Evolutionary conservation across 2,329 filamentous ascomycete genomes (phyloP), one percentile per base, ranked within the genome.

Genomic region (Phialemoniopsis sp.): DNA sequence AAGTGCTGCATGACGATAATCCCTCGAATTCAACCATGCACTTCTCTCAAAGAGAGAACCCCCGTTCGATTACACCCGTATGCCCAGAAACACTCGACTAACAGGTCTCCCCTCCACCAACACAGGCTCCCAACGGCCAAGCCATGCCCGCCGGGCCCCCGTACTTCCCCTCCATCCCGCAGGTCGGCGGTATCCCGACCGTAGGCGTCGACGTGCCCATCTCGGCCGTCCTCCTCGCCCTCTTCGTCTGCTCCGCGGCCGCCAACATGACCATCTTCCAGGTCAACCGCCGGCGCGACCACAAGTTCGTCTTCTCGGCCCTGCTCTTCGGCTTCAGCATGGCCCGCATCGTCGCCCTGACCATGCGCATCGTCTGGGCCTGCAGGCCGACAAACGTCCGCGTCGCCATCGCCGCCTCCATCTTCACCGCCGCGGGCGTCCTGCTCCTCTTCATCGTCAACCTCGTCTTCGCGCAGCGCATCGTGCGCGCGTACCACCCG

Each of bases 381-480:
- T 61, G 59, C 30, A 48, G 61, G 28, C 66, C 68, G 1, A 46
- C 33, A 39, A 58, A 66, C 50, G 43, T 62, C 37, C 50, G 56
- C 40, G 48, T 79, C 40, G 68, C 66, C 51, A 72, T 80, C 43
- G 79, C 82, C 8, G 78, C 85, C 4, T 70, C 71, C 47, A 76
- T 93, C 53, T 81, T 93, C 51, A 77, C 87, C 41, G 78, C 81
- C 33, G 82, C 85, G 1, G 88, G 87, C 32, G 80, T 89, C 13
- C 57, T 94, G 28, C 60, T 94, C 8, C 66, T 94, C 18, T 91
- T 87, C 60, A 64, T 91, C 51, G 67, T 89, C 60, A 93, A 95
- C 63, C 63, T 94, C 32, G 65, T 93, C 52, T 87, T 90, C 55
- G 64, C 82, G 0, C 86, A 89, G 60, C 80, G 89, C 34, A 72